Evolutionary conservation across 148 eudicot genomes (phyloP).

Genomic region (Polygonum maritimum): DNA sequence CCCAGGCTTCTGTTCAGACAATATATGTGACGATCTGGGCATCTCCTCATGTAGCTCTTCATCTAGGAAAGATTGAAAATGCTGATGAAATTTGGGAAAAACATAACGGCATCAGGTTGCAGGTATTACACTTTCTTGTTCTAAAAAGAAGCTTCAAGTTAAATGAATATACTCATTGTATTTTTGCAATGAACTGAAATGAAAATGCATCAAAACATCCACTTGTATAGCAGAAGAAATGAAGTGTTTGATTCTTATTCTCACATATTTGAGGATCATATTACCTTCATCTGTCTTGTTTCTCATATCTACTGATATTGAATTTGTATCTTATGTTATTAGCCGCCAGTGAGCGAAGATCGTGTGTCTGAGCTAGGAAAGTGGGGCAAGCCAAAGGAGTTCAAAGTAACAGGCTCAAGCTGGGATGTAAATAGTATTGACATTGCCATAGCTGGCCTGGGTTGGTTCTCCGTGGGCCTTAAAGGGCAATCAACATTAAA

Average conservation of each 20-base stretch:
- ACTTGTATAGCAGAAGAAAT: background rate
- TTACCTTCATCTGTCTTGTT: background rate
- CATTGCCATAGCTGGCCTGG: conserved; percentile 70
- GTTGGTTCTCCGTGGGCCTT: conserved; percentile 88
- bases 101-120: conserved; percentile 84
- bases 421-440: conserved; percentile 83
- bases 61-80: conserved; percentile 89
- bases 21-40: conserved; percentile 82
- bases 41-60: conserved; percentile 73
- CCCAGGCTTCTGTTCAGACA: conserved; percentile 63
- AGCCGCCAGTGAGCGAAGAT: conserved; percentile 76
- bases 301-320: background rate
- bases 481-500: conserved; percentile 79
- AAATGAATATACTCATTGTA: background rate
- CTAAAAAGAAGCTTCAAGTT: background rate
- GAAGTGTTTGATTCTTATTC: background rate
- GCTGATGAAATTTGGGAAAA: conserved; percentile 76
- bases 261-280: background rate
- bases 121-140: conserved; percentile 31
- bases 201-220: background rate
- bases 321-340: conserved; percentile 17
- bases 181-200: background rate
- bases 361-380: conserved; percentile 55
- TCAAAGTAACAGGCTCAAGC: conserved; percentile 70
- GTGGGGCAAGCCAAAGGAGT: conserved; percentile 48